Percentiles rank a stretch among this genome's conserved stretches.
phyloP scores from a whole-genome alignment of 441 rosid genomes.

The Pelargonium australe region DNA sequence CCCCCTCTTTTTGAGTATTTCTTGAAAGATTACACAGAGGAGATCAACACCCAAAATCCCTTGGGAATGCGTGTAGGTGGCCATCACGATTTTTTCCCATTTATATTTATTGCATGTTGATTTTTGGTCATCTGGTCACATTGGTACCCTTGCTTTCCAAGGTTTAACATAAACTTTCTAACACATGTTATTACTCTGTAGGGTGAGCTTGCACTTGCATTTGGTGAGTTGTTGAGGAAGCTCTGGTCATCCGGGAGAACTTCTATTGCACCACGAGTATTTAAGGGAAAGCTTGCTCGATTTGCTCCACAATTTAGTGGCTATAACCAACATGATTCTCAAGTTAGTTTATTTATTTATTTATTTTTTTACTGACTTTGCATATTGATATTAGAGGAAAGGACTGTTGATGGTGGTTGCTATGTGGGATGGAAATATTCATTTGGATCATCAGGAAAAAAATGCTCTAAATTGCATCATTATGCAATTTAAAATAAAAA shows the following conservation, averaged over 20 bases:
- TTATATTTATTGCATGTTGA: slow-evolving; percentile 6
- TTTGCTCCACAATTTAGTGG: slow-evolving; percentile 76
- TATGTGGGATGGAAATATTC: background rate
- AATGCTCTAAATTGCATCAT: background rate
- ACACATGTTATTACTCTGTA: slow-evolving; percentile 31
- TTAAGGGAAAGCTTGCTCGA: slow-evolving; percentile 66
- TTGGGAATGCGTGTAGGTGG: slow-evolving; percentile 63
- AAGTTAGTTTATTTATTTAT: slow-evolving; percentile 36
- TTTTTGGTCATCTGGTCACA: slow-evolving; percentile 1
- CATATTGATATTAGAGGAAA: background rate
- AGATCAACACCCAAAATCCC: slow-evolving; percentile 61
- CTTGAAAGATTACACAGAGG: slow-evolving; percentile 58
- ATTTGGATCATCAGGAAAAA: background rate
- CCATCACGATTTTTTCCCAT: slow-evolving; percentile 7
- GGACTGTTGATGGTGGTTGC: background rate
- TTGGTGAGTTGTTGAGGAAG: slow-evolving; percentile 67
- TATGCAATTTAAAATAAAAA: too few relatives aligned
- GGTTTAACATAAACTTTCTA: slow-evolving; percentile 23
- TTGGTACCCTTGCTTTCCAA: slow-evolving; percentile 8
- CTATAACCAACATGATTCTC: slow-evolving; percentile 78
- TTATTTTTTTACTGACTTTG: slow-evolving; percentile 6
- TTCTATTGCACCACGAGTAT: slow-evolving; percentile 53
- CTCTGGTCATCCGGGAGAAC: slow-evolving; percentile 67
- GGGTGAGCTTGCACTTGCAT: slow-evolving; percentile 76
- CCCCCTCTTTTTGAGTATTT: slow-evolving; percentile 71